These are phyloP conservation scores for Aspergillus mulundensis DNA, from an alignment of 495 filamentous ascomycete species.

Conservation along the genomic window DNA sequence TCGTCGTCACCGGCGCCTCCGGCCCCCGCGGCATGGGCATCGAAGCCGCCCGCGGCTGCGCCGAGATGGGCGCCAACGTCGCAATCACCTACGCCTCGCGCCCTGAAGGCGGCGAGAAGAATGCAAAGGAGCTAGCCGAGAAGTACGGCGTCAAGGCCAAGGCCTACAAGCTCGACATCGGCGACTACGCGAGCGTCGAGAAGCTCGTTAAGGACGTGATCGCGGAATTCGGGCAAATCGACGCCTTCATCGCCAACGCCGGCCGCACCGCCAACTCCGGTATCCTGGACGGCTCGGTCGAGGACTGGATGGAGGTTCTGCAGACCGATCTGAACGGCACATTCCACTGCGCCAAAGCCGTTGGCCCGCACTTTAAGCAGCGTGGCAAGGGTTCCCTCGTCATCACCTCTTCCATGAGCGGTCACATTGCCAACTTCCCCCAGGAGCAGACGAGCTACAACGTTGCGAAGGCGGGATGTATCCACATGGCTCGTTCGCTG, in stretches of 20 bases:
- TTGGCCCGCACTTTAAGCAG: conserved; percentile 61
- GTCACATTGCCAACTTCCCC: conserved; percentile 73
- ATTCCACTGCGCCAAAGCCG: conserved; percentile 66
- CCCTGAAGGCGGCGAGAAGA: conserved; percentile 57
- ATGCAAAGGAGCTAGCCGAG: conserved; percentile 55
- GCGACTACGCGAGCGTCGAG: conserved; percentile 48
- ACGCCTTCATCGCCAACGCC: conserved; percentile 66
- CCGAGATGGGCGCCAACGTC: conserved; percentile 68
- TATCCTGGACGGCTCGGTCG: conserved; percentile 58
- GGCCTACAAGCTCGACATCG: conserved; percentile 58
- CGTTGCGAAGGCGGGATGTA: conserved; percentile 63
- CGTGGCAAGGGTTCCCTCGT: conserved; percentile 57
- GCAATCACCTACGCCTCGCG: conserved; percentile 65
- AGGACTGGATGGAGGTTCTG: conserved; percentile 66
- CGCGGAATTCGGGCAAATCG: conserved; percentile 60
- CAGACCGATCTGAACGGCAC: conserved; percentile 61
- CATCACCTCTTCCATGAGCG: conserved; percentile 64
- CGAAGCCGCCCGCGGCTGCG: conserved; percentile 67
- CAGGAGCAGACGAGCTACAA: conserved; percentile 82
- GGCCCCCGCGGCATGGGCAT: conserved; percentile 68
- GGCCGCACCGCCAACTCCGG: conserved; percentile 60
- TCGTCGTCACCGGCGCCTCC: conserved; percentile 67
- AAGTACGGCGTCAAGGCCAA: conserved; percentile 64
- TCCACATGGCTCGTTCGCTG: conserved; percentile 55
- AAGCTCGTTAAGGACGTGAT: conserved; percentile 50